These are phyloP conservation scores for Tricharina praecox DNA, from an alignment of 495 filamentous ascomycete species.

Conservation along the genomic window DNA sequence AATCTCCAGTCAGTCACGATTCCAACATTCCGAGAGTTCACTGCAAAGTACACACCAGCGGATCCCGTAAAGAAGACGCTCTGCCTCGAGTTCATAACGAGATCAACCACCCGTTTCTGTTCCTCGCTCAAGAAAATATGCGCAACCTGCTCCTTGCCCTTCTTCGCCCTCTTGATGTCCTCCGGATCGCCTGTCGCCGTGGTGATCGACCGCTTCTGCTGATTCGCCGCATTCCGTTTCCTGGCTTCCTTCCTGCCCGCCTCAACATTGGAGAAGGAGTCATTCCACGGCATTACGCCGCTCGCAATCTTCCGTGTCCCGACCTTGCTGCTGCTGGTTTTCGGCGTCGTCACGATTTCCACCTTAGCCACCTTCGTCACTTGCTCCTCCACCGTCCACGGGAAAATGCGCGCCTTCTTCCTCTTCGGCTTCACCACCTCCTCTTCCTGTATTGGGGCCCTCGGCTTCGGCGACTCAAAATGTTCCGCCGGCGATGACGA, in stretches of 20 bases:
- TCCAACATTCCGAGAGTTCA: neutral
- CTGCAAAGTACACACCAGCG: constrained; percentile 39
- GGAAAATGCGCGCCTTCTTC: constrained; percentile 31
- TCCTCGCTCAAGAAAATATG: constrained; percentile 53
- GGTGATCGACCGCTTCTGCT: constrained; percentile 32
- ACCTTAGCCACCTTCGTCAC: neutral
- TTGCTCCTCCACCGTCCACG: constrained; percentile 19
- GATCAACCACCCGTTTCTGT: constrained; percentile 61
- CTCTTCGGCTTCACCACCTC: constrained; percentile 32
- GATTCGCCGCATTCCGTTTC: constrained; percentile 24
- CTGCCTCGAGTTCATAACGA: constrained; percentile 56
- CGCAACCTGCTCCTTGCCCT: constrained; percentile 27
- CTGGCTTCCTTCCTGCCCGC: constrained; percentile 30
- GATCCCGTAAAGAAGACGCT: constrained; percentile 98
- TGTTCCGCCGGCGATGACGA: constrained; percentile 45
- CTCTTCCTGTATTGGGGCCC: neutral
- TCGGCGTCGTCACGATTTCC: neutral
- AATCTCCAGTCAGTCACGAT: constrained; percentile 2
- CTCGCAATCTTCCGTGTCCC: neutral
- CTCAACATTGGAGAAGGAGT: constrained; percentile 62
- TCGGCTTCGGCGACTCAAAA: constrained; percentile 12
- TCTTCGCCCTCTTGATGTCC: constrained; percentile 28
- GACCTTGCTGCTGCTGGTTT: neutral
- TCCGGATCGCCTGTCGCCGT: constrained; percentile 4
- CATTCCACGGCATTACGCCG: constrained; percentile 49